Conservation (phyloP, 106 monocot species). For the Chionographis japonica region DNA sequence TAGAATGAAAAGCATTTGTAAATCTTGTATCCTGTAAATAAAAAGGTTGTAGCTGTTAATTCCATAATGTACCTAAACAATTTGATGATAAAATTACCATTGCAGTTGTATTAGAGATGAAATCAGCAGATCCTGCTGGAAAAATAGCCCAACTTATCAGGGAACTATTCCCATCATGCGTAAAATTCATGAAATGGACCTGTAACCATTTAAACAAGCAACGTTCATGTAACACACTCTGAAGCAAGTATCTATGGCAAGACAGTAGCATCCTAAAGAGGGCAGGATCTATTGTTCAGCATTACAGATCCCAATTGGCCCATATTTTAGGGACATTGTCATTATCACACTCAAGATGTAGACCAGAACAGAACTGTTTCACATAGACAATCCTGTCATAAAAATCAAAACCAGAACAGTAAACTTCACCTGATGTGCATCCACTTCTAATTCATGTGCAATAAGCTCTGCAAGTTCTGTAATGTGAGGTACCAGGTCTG, state of each 20-base stretch:
- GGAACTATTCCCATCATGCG: constrained; percentile 56
- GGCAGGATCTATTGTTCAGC: too few species aligned
- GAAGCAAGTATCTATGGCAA: background rate
- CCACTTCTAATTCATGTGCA: constrained; percentile 73
- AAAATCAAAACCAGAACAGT: too few species aligned
- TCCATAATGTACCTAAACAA: background rate
- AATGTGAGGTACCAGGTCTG: constrained; percentile 45
- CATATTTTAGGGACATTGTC: background rate
- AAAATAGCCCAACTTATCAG: constrained; percentile 62
- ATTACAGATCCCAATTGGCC: too few species aligned
- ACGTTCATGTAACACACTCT: background rate
- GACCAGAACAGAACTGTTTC: too few species aligned
- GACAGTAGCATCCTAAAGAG: background rate
- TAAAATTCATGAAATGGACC: constrained; percentile 54
- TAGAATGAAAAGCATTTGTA: background rate
- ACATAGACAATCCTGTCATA: too few species aligned
- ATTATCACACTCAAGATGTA: background rate
- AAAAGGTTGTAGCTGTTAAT: background rate
- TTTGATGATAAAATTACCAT: constrained; percentile 39
- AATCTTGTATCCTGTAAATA: background rate
- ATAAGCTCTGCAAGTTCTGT: constrained; percentile 57
- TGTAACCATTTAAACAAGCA: constrained; percentile 14
- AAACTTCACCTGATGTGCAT: constrained; percentile 55
- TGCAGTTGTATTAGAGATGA: constrained; percentile 63
- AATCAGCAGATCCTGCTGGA: constrained; percentile 56